Conservation (phyloP, 352 stramenopile species). For the Hyaloperonospora arabidopsidis region DNA sequence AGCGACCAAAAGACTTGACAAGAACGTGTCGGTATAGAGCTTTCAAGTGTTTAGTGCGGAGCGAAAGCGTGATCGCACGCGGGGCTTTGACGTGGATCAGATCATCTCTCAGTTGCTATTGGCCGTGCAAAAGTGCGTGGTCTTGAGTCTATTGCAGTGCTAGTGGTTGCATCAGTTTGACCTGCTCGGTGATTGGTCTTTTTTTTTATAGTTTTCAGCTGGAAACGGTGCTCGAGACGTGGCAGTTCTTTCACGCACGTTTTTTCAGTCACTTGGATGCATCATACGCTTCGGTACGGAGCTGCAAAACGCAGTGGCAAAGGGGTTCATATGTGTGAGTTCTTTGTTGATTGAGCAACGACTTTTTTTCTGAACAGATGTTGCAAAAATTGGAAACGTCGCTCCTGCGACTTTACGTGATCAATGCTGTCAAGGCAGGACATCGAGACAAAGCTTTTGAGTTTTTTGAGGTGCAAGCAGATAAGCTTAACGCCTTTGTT, state of each 20-base stretch:
- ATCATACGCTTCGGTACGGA: conserved; percentile 50
- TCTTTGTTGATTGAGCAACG: neutral
- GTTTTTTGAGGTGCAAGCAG: conserved; percentile 65
- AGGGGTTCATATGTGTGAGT: neutral
- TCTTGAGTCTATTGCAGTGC: neutral
- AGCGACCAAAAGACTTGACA: conserved; percentile 4
- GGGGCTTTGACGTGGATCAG: conserved; percentile 74
- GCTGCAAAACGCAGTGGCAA: neutral
- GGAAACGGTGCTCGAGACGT: conserved; percentile 68
- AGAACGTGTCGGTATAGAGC: conserved; percentile 25
- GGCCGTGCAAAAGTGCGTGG: conserved; percentile 44
- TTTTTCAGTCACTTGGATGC: conserved; percentile 77
- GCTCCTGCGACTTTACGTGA: conserved; percentile 63
- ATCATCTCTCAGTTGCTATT: conserved; percentile 60
- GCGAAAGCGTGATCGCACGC: conserved; percentile 60
- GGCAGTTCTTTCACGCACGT: conserved; percentile 67
- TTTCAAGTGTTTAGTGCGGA: conserved; percentile 72
- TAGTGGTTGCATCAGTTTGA: conserved; percentile 7
- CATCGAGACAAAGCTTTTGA: conserved; percentile 61
- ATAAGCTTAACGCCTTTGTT: conserved; percentile 51
- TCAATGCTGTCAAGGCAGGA: conserved; percentile 66
- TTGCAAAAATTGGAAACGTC: conserved; percentile 59
- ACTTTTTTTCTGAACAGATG: conserved; percentile 27
- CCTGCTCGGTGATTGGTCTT: conserved; percentile 4
- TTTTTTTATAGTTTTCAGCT: conserved; percentile 51